These are phyloP conservation scores for Turnera subulata DNA, from an alignment of 345 rosid genomes.

Conservation along the genomic window DNA sequence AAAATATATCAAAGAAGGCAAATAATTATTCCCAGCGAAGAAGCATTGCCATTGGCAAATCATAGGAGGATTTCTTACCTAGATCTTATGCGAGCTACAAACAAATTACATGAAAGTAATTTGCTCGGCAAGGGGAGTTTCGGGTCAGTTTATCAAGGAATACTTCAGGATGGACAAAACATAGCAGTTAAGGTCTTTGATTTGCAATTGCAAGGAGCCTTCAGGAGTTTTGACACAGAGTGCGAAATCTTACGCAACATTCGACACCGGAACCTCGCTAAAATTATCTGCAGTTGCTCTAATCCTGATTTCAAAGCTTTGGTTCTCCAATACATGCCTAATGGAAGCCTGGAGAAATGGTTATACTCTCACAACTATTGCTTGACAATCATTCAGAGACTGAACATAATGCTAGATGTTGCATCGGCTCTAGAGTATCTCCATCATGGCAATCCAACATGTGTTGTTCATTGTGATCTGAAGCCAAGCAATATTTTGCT, in stretches of 20 bases:
- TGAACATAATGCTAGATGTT: conserved; percentile 1
- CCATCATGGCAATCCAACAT: too few relatives aligned
- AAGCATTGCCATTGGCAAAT: not conserved
- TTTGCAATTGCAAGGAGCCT: too few relatives aligned
- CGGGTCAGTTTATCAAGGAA: too few relatives aligned
- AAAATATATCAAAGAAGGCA: not conserved
- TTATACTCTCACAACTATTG: not conserved
- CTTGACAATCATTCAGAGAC: not conserved
- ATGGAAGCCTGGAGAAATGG: too few relatives aligned
- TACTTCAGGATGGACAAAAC: too few relatives aligned
- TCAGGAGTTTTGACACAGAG: too few relatives aligned
- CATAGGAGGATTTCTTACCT: conserved; percentile 1
- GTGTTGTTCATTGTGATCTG: not conserved
- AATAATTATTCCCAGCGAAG: too few relatives aligned
- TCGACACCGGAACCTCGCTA: too few relatives aligned
- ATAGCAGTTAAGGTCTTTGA: too few relatives aligned
- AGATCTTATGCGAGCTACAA: conserved; percentile 8
- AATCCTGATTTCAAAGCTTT: not conserved
- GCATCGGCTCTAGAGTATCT: conserved; percentile 2
- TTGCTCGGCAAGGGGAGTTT: not conserved
- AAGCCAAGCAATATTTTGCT: conserved; percentile 4
- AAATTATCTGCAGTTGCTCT: conserved; percentile 2
- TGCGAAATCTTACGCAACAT: too few relatives aligned
- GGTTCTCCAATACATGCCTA: conserved; percentile 7
- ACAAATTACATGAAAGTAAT: conserved; percentile 12